Conservation (phyloP, 352 stramenopile species). For the Globisporangium rhizosaccharum region DNA sequence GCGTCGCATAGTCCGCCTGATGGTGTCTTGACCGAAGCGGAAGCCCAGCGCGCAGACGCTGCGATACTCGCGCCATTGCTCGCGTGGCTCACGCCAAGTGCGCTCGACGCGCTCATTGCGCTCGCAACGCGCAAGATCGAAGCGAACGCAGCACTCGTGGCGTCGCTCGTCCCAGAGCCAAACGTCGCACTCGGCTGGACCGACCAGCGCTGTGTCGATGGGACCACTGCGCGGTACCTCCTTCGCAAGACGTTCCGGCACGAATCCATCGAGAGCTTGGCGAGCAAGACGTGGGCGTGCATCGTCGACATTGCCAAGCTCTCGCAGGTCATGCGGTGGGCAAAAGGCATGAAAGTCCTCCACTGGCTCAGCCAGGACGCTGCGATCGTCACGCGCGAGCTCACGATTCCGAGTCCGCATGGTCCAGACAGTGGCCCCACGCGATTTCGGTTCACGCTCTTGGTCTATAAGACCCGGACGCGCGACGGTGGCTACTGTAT, state of each 20-base stretch:
- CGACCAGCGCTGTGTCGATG: conserved; percentile 28
- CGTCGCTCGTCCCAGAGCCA: conserved; percentile 18
- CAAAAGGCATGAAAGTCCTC: conserved; percentile 39
- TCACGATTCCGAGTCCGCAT: conserved; percentile 20
- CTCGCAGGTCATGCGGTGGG: conserved; percentile 25
- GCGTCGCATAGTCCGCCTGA: neutral
- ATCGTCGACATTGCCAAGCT: conserved; percentile 19
- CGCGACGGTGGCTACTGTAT: conserved; percentile 13
- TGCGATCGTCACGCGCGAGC: conserved; percentile 17
- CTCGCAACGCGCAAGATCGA: conserved; percentile 14
- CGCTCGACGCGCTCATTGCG: conserved; percentile 9
- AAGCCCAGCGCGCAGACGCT: conserved; percentile 12
- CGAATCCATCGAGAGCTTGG: conserved; percentile 13
- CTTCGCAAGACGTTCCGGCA: conserved; percentile 30
- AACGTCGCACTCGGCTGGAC: conserved; percentile 37
- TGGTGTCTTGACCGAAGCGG: neutral
- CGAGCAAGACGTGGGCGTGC: conserved; percentile 24
- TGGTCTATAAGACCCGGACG: conserved; percentile 13
- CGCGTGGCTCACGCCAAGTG: conserved; percentile 5
- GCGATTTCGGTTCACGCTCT: conserved; percentile 20
- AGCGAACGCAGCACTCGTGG: conserved; percentile 18
- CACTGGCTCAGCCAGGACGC: conserved; percentile 23
- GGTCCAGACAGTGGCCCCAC: conserved; percentile 8
- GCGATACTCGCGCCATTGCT: conserved; percentile 17
- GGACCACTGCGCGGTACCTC: conserved; percentile 23